Percentiles rank a stretch among this genome's conserved stretches.
Conservation (phyloP, 495 filamentous ascomycete species). For the Annulohypoxylon bovei region DNA sequence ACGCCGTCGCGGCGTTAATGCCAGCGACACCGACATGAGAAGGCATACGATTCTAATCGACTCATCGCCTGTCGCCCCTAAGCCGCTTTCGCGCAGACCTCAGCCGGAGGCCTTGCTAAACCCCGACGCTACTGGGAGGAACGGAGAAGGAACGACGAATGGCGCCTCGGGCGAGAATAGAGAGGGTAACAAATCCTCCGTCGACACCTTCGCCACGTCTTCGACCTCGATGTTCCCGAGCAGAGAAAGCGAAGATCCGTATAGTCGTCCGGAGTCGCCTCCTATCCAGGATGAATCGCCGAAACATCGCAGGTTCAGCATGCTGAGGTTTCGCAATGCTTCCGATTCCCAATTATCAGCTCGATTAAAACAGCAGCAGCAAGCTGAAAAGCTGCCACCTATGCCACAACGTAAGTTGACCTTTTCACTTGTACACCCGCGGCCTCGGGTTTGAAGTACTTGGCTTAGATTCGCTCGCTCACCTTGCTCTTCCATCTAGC, state of each 20-base stretch:
- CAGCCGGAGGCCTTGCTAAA: constrained; percentile 23
- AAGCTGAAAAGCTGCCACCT: constrained; percentile 69
- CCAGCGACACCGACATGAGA: constrained; percentile 61
- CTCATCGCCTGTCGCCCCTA: constrained; percentile 43
- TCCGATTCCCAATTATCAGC: constrained; percentile 90
- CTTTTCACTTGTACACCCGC: constrained; percentile 1
- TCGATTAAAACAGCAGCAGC: constrained; percentile 77
- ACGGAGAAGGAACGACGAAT: constrained; percentile 20
- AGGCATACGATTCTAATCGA: constrained; percentile 54
- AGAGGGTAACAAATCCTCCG: constrained; percentile 36
- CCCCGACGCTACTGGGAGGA: constrained; percentile 25
- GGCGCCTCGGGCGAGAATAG: constrained; percentile 11
- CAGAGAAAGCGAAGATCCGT: constrained; percentile 46
- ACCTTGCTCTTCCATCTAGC: constrained; percentile 58
- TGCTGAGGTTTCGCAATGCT: constrained; percentile 90
- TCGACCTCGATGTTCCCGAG: constrained; percentile 32
- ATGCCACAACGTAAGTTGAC: constrained; percentile 72
- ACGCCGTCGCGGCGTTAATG: constrained; percentile 60
- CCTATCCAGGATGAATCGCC: constrained; percentile 58
- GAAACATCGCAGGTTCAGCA: constrained; percentile 79
- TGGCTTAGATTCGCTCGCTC: constrained; percentile 12
- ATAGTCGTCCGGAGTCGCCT: constrained; percentile 49
- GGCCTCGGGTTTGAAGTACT: neutral
- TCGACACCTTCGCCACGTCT: constrained; percentile 33
- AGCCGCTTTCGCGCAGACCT: constrained; percentile 35